These are phyloP conservation scores for Aspergillus thermomutatus DNA, from an alignment of 2,329 filamentous ascomycete species.

Conservation along the genomic window DNA sequence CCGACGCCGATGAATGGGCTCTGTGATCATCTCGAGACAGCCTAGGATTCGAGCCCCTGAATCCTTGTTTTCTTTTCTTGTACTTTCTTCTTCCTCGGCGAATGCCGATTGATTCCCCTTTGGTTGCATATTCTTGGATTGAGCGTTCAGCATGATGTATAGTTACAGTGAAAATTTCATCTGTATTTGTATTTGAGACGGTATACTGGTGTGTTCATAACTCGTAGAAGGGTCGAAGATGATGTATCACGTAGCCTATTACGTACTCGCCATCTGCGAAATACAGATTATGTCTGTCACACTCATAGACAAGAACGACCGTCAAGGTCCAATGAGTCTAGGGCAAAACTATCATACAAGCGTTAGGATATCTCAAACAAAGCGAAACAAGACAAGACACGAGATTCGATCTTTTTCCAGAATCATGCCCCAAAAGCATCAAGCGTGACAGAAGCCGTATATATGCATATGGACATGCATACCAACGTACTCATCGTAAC, in stretches of 20 bases:
- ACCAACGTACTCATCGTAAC: constrained; percentile 18
- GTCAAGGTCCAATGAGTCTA: not conserved
- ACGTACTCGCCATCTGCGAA: not conserved
- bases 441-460: not conserved
- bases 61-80: not conserved
- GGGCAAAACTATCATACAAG: not conserved
- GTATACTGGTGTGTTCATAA: not conserved
- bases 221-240: not conserved
- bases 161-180: not conserved
- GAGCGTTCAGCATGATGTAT: not conserved
- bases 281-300: not conserved
- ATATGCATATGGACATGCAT: not conserved
- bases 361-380: not conserved
- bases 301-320: not conserved
- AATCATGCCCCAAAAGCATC: not conserved
- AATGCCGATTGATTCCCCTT: not conserved
- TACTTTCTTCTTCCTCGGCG: not conserved
- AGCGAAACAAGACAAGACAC: not conserved
- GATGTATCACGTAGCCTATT: not conserved
- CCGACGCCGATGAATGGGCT: constrained; percentile 79
- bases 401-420: no score
- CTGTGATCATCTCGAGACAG: constrained; percentile 41
- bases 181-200: not conserved
- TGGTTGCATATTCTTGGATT: not conserved
- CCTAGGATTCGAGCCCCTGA: not conserved